Percentiles rank a stretch among this genome's conserved stretches.
Evolutionary conservation across 495 filamentous ascomycete species (phyloP).

Genomic region (Aspergillus diversus): DNA sequence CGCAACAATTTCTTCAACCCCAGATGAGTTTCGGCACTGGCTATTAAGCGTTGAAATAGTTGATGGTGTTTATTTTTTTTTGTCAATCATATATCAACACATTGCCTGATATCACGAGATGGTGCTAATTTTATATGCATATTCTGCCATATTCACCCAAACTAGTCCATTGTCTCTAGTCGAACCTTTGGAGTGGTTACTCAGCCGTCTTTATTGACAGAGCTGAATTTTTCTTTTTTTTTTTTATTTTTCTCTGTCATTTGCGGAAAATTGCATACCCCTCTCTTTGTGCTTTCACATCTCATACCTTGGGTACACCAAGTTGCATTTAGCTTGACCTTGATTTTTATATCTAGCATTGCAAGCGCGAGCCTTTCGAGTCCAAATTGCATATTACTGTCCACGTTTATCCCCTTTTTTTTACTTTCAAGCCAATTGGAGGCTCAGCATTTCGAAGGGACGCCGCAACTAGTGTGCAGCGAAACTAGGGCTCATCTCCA

Average conservation of each 20-base stretch:
- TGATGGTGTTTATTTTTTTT: neutral
- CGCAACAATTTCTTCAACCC: conserved; percentile 41
- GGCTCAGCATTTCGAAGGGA: conserved; percentile 6
- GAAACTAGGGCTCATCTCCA: conserved; percentile 8
- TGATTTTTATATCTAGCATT: conserved; percentile 51
- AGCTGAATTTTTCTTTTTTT: conserved; percentile 14
- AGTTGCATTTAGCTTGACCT: conserved; percentile 45
- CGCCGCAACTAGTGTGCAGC: neutral
- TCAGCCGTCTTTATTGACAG: conserved; percentile 14
- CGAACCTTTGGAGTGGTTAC: conserved; percentile 20
- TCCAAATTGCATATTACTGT: conserved; percentile 43
- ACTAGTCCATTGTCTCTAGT: conserved; percentile 24
- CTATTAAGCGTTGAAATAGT: conserved; percentile 29
- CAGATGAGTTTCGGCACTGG: conserved; percentile 44
- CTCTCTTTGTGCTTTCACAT: conserved; percentile 34
- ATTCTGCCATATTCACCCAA: conserved; percentile 25
- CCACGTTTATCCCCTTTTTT: conserved; percentile 25
- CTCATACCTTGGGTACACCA: conserved; percentile 38
- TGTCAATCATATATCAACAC: conserved; percentile 22
- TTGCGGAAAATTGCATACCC: conserved; percentile 52
- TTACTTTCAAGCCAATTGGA: conserved; percentile 20
- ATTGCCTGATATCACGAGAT: conserved; percentile 15
- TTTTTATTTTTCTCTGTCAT: conserved; percentile 29
- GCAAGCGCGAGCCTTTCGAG: conserved; percentile 54
- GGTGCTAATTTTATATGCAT: conserved; percentile 14